These are phyloP conservation scores for Cudoniella acicularis DNA, from an alignment of 495 filamentous ascomycete genomes.

Conservation along the genomic window DNA sequence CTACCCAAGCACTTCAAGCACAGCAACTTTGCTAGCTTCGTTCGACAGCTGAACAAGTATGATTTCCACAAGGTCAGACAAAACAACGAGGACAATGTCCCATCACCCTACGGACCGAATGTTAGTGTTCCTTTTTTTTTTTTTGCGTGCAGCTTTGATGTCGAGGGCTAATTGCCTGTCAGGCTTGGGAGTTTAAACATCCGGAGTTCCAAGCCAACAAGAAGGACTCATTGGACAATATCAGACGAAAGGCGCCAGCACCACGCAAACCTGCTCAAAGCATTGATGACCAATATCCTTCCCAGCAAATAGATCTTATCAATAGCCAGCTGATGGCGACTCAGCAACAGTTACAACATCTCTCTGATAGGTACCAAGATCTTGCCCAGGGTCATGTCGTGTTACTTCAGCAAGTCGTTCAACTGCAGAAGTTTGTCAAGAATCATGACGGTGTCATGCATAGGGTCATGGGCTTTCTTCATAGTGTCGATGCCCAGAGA, in stretches of 20 bases:
- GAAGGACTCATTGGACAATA: conserved; percentile 96
- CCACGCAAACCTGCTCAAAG: conserved; percentile 67
- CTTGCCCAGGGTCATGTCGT: conserved; percentile 80
- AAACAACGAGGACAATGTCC: conserved; percentile 89
- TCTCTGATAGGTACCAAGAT: conserved; percentile 82
- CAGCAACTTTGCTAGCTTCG: conserved; percentile 98
- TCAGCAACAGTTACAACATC: conserved; percentile 82
- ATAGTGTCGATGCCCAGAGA: conserved; percentile 61
- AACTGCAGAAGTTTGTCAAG: conserved; percentile 84
- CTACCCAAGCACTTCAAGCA: conserved; percentile 99
- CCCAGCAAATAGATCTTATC: conserved; percentile 85
- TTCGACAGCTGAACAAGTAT: conserved; percentile 98
- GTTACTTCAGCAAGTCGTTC: conserved; percentile 81
- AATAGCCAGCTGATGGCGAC: conserved; percentile 86
- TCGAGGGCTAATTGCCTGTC: conserved; percentile 1
- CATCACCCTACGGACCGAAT: conserved; percentile 86
- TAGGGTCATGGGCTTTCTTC: conserved; percentile 67
- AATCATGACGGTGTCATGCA: conserved; percentile 57
- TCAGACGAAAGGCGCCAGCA: conserved; percentile 90
- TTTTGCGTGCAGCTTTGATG: too few species aligned
- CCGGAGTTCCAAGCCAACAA: conserved; percentile 94
- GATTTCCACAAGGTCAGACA: conserved; percentile 99
- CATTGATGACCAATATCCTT: conserved; percentile 72
- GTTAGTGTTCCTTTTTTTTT: conserved; percentile 38
- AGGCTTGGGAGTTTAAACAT: conserved; percentile 99